A percentile compares a stretch with the other conserved stretches of the same genome.
Conservation (phyloP, 345 rosid genomes). For the Melastoma malabathricum region DNA sequence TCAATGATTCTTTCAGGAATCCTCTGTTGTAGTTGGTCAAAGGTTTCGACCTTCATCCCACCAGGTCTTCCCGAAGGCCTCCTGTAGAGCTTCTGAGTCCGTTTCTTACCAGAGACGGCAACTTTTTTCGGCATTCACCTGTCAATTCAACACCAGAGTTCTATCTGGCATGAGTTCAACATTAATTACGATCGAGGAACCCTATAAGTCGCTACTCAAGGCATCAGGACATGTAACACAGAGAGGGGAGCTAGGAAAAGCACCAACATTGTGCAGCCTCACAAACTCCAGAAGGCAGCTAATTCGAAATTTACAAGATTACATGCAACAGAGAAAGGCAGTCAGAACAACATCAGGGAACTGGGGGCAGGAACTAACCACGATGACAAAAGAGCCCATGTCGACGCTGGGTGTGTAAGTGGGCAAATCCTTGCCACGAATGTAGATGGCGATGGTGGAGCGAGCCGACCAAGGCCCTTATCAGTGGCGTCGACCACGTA, state of each 20-base stretch:
- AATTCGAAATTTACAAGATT: no score
- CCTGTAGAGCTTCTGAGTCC: conserved; percentile 89
- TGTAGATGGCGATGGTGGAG: conserved; percentile 74
- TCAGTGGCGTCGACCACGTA: conserved; percentile 85
- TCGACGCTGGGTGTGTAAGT: conserved; percentile 94
- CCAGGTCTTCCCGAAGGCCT: conserved; percentile 99
- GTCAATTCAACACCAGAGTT: conserved; percentile 6
- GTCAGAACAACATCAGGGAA: no score
- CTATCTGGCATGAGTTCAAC: no score
- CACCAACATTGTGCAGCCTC: no score
- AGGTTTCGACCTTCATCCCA: conserved; percentile 92
- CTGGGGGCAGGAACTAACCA: conserved; percentile 37
- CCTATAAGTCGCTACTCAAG: no score
- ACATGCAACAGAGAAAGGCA: no score
- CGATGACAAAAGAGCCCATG: conserved; percentile 97
- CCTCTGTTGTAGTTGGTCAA: conserved; percentile 77
- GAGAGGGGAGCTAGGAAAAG: no score
- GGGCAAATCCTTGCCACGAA: conserved; percentile 86
- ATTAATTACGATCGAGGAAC: no score
- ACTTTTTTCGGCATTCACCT: conserved; percentile 98
- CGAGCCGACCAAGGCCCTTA: conserved; percentile 76
- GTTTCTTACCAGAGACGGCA: conserved; percentile 85
- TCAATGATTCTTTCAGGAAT: conserved; percentile 94
- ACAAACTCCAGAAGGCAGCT: no score
- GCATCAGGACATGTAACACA: no score